Percentiles rank a stretch among this genome's conserved stretches.
Conservation (phyloP, 2,329 filamentous ascomycete genomes). For the Pseudogymnoascus pannorum region DNA sequence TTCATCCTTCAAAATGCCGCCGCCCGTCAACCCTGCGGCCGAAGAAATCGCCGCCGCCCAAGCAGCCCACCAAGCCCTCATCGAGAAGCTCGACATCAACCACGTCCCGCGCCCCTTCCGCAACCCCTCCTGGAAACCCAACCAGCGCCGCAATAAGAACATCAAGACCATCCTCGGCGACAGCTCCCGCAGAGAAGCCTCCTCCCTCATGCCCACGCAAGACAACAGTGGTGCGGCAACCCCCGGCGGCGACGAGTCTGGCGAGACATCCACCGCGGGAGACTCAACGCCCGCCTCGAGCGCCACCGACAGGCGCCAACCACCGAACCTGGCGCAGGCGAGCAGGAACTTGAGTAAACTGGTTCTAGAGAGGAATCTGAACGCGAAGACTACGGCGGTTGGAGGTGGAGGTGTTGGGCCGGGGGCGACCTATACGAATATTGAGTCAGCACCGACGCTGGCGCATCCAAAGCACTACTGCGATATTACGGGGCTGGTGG, state of each 20-base stretch:
- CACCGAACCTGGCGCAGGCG: constrained; percentile 77
- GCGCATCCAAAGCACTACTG: constrained; percentile 85
- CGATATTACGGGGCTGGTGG: constrained; percentile 88
- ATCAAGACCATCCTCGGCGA: constrained; percentile 94
- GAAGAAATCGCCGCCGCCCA: constrained; percentile 42
- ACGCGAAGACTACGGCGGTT: constrained; percentile 28
- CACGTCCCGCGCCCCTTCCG: constrained; percentile 82
- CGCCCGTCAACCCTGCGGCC: not conserved
- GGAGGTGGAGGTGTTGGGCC: constrained; percentile 48
- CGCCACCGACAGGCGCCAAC: constrained; percentile 29
- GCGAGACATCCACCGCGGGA: constrained; percentile 44
- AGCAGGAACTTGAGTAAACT: constrained; percentile 79
- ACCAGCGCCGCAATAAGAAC: constrained; percentile 96
- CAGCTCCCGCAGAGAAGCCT: constrained; percentile 82
- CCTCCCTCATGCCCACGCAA: constrained; percentile 64
- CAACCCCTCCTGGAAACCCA: constrained; percentile 82
- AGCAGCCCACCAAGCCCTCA: constrained; percentile 75
- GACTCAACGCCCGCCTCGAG: constrained; percentile 39
- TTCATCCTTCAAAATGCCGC: not conserved
- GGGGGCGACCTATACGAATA: constrained; percentile 86
- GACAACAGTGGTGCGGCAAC: constrained; percentile 76
- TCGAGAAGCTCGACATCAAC: constrained; percentile 89
- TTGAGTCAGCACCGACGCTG: constrained; percentile 86
- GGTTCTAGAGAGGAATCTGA: constrained; percentile 75
- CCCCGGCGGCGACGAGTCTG: constrained; percentile 49